A percentile compares a stretch with the other conserved stretches of the same genome.
Evolutionary conservation across 352 stramenopile genomes (phyloP).

Genomic region (Sclerospora graminicola): DNA sequence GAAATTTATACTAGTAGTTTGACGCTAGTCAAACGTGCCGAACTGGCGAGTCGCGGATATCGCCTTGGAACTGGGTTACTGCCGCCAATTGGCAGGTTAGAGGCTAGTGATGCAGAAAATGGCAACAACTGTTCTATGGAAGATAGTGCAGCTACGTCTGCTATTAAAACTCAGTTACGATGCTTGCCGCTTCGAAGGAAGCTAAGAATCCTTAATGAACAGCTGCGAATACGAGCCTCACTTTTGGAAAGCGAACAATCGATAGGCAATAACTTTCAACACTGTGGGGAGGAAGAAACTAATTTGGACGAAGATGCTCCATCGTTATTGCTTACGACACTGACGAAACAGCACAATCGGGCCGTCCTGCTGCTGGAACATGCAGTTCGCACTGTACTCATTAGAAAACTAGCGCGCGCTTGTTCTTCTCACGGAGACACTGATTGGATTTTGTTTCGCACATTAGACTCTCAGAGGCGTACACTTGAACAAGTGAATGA

Average conservation of each 20-base stretch:
- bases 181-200: slow-evolving; percentile 29
- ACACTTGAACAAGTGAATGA: slow-evolving; percentile 6
- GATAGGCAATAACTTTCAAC: neutral
- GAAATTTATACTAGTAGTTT: slow-evolving; percentile 23
- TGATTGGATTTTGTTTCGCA: slow-evolving; percentile 3
- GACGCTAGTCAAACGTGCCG: slow-evolving; percentile 44
- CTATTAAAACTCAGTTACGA: slow-evolving; percentile 15
- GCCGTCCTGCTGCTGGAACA: slow-evolving; percentile 29
- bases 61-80: slow-evolving; percentile 31
- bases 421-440: slow-evolving; percentile 1
- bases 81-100: slow-evolving; percentile 43
- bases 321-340: slow-evolving; percentile 45
- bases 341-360: slow-evolving; percentile 37
- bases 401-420: slow-evolving; percentile 7
- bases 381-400: slow-evolving; percentile 14
- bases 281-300: neutral
- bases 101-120: slow-evolving; percentile 9
- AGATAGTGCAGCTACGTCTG: neutral
- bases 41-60: slow-evolving; percentile 43
- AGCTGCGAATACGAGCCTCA: slow-evolving; percentile 12
- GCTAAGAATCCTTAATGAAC: slow-evolving; percentile 39
- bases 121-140: neutral
- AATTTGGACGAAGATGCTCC: slow-evolving; percentile 14
- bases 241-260: neutral
- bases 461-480: slow-evolving; percentile 1